Base-by-base conservation (phyloP, 2,329 filamentous ascomycete genomes). In the Huntiella omanensis region DNA sequence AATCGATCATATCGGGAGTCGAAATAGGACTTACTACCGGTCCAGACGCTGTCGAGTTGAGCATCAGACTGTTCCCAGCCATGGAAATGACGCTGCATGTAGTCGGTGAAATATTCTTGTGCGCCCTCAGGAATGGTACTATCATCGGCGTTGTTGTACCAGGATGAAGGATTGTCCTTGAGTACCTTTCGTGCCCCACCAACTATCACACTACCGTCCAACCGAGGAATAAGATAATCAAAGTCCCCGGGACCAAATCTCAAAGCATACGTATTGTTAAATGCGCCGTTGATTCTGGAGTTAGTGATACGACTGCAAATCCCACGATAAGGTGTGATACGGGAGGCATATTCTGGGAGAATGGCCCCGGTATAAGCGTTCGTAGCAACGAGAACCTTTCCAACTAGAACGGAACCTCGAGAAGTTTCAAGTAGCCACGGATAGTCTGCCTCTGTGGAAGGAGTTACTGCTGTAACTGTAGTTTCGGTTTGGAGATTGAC, bases 141-240 rank as follows among this genome's bases (percentile, higher is more conserved):
- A 52, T 73, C 70, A 43, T 70, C 63, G 4, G 58, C 59, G 36
- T 63, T 66, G 13, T 62, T 57, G 50, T 65, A 66, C 68, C 69
- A 73, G 22, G 60, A 52, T 4, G 57, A 48, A 5, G 36, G 52
- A 8, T 64, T 50, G 12, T 55, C 35, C 40, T 54, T 53, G 53
- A 61, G 69, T 1, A 52, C 51, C 2, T 50, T 52, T 12, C 49
- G 48, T 10, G 53, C 52, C 2, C 54, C 46, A 1, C 55, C 53
- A 4, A 53, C 39, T 8, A 56, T 46, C 7, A 52, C 17, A 6
- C 42, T 49, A 1, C 55, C 55, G 16, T 51, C 49, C 10, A 45
- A 32, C 1, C 52, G 48, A 13, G 52, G 50, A 19, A 56, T 54
- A 3, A 57, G 40, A 32, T 55, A 54, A 40, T 56, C 54, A 47